phyloP scores from a whole-genome alignment of 176 grass and related monocot genomes.

The Lolium perenne region DNA sequence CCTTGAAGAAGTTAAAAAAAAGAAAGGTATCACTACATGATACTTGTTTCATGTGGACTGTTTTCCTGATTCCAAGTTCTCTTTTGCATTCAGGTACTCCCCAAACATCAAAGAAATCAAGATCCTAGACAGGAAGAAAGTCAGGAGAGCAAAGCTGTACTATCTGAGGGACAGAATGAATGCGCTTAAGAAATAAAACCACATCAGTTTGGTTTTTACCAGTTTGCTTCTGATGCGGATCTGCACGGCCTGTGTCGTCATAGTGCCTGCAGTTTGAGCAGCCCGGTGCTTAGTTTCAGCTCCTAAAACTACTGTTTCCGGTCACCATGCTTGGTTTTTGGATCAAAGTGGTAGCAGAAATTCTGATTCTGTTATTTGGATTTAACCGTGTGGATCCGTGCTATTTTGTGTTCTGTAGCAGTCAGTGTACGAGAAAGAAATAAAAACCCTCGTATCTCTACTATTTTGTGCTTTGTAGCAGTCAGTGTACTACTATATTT shows the following conservation, averaged over 20 bases:
- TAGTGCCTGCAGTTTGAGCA: conserved; percentile 4
- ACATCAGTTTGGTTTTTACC: background rate
- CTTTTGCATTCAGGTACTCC: conserved; percentile 55
- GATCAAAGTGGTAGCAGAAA: background rate
- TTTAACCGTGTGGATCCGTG: conserved; percentile 10
- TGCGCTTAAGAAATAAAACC: conserved; percentile 68
- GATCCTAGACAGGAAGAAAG: conserved; percentile 88
- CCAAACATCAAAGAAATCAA: conserved; percentile 94
- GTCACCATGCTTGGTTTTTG: background rate
- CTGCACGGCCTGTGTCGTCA: background rate
- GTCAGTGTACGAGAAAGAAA: background rate
- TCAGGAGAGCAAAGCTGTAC: conserved; percentile 89
- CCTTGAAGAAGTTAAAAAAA: background rate
- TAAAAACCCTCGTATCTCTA: background rate
- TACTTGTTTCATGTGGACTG: background rate
- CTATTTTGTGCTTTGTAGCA: too few species aligned
- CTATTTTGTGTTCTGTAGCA: background rate
- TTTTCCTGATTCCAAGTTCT: conserved; percentile 30
- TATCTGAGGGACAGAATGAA: conserved; percentile 98
- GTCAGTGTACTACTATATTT: background rate
- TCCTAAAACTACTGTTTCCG: background rate
- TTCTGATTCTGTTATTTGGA: background rate
- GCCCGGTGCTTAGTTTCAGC: background rate
- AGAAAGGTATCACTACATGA: background rate
- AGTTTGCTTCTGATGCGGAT: background rate